Percentiles rank a stretch among this genome's conserved stretches.
These are phyloP conservation scores for Hypoxylon sp. DNA, from an alignment of 2,329 filamentous ascomycete species.

Conservation along the genomic window DNA sequence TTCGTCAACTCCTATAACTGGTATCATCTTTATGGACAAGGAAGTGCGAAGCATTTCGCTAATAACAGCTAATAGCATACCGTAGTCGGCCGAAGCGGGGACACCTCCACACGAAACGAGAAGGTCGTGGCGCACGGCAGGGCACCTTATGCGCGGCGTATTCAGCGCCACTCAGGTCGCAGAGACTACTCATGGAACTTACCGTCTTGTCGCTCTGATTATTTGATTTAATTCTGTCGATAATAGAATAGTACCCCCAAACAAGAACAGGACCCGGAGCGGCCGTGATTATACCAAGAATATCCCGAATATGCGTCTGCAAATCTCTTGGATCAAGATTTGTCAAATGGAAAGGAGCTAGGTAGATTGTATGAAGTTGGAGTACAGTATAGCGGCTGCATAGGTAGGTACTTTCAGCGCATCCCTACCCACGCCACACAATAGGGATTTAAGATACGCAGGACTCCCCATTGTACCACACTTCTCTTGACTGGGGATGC, in stretches of 20 bases:
- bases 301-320: constrained; percentile 6
- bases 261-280: constrained; percentile 18
- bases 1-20: constrained; percentile 17
- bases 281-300: constrained; percentile 14
- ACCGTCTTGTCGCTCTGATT: constrained; percentile 2
- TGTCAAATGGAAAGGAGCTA: neutral
- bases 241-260: constrained; percentile 9
- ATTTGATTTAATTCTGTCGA: constrained; percentile 15
- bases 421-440: constrained; percentile 15
- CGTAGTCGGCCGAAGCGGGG: constrained; percentile 28
- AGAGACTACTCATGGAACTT: neutral
- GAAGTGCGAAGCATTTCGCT: constrained; percentile 27
- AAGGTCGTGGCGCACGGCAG: constrained; percentile 19
- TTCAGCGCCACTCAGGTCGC: constrained; percentile 9
- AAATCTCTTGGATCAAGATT: constrained; percentile 8
- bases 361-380: constrained; percentile 17
- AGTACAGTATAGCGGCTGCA: neutral
- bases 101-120: constrained; percentile 25
- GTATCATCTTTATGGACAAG: constrained; percentile 24
- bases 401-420: constrained; percentile 8
- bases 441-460: constrained; percentile 24
- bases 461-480: constrained; percentile 30
- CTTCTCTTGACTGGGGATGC: constrained; percentile 10
- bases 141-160: constrained; percentile 7
- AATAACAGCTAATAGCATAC: constrained; percentile 5